These are phyloP conservation scores for Tylopilus orsonianus DNA, from an alignment of 1,284 basidiomycete species.

Conservation along the genomic window DNA sequence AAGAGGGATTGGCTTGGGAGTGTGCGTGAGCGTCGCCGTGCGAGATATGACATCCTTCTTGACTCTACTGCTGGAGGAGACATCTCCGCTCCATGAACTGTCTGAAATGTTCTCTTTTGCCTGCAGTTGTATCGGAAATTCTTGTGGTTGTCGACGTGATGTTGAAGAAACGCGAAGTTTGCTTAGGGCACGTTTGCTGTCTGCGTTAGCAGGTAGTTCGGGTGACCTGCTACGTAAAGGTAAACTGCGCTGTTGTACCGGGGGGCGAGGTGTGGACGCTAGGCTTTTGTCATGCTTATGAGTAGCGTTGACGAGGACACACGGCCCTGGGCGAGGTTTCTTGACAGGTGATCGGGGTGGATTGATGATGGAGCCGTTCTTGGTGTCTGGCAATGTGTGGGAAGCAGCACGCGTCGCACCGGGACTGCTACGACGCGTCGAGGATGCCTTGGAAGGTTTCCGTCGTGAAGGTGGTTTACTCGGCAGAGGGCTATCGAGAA, in stretches of 20 bases:
- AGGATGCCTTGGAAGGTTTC: background rate
- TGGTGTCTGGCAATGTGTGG: background rate
- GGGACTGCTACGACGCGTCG: conserved; percentile 6
- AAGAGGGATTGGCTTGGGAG: conserved; percentile 16
- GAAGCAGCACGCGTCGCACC: background rate
- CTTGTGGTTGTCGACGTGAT: conserved; percentile 22
- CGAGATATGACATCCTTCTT: conserved; percentile 19
- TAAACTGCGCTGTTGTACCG: conserved; percentile 1
- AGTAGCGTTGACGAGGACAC: conserved; percentile 4
- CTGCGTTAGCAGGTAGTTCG: background rate
- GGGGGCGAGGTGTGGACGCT: conserved; percentile 21
- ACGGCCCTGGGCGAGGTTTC: conserved; percentile 17
- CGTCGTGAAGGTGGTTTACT: conserved; percentile 1
- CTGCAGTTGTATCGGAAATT: conserved; percentile 23
- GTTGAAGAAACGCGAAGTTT: conserved; percentile 5
- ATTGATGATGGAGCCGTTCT: conserved; percentile 6
- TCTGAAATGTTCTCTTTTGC: conserved; percentile 29
- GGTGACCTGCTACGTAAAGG: conserved; percentile 10
- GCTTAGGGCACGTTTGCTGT: conserved; percentile 5
- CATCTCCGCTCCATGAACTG: conserved; percentile 14
- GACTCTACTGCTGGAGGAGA: conserved; percentile 8
- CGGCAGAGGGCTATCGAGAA: background rate
- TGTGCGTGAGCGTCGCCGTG: background rate
- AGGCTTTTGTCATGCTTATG: conserved; percentile 8
- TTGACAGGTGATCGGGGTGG: background rate